Evolutionary conservation across 768 basidiomycete species (phyloP), one percentile per base, ranked within the genome.

Genomic region (Leccinum uliginosum): DNA sequence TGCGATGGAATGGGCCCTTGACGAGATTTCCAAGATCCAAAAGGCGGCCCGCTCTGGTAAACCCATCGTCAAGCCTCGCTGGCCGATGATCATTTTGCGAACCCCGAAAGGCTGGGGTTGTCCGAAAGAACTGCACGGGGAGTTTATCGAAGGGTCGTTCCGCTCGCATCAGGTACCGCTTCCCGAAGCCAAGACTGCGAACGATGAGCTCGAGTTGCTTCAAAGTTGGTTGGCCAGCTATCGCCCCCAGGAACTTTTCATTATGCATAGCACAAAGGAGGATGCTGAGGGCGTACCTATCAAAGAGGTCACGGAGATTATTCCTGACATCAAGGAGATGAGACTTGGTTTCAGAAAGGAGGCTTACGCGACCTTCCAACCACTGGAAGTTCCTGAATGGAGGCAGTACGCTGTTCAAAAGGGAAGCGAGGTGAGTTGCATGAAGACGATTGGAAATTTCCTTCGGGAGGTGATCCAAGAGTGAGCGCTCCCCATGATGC

Each of bases 91-190:
- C 59, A 81, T 94, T 64, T 79, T 95, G 46, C 83, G 93, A 45
- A 91, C 91, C 1, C 91, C 92, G 10, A 96, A 96, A 73, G 83
- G 91, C 24, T 84, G 81, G 76, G 77, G 84, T 6, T 86, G 88
- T 5, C 90, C 91, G 2, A 84, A 84, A 61, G 60, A 73, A 21
- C 67, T 89, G 27, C 77, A 83, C 51, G 89, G 84, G n/a, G 82
- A 89, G 58, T 82, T 80, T 55, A 80, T 93, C 51, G 89, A 91
- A 66, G 89, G 88, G 46, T 89, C 87, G 21, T 95, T 88, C 80
- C 83, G 80, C 57, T 80, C 93, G 0, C 93, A 97, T 67, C 93
- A 96, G 74, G 92, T 96, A 1, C 93, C 93, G 5, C 81, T 96
- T 17, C 87, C 91, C 3, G 74, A 75, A 11, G 86, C 87, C 3